Base-by-base conservation (phyloP, 2,329 filamentous ascomycete genomes). In the Stagonosporopsis tanaceti region DNA sequence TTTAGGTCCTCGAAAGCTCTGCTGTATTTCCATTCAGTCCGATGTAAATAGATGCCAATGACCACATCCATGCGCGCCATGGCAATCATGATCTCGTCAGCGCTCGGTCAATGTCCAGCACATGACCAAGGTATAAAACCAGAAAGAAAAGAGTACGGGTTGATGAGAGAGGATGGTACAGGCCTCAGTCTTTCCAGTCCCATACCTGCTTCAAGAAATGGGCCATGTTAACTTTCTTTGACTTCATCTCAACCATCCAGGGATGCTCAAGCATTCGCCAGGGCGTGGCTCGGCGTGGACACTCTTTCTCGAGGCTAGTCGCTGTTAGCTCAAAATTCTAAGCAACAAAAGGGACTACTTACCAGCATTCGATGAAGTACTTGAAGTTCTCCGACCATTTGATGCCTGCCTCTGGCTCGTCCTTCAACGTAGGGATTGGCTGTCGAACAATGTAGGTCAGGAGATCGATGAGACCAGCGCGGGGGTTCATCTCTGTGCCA, bases 321-420 rank as follows among this genome's bases (percentile, higher is more conserved):
- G 1, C 28, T 17, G 61, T 77, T 63, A 78, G 73, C 57, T n/a
- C 8, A 15, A 17, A 4, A 12, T 4, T 44, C 3, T 53, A 27
- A n/a, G 17, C 22, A 24, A 14, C 1, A 47, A 5, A 15, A n/a
- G 6, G 11, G n/a, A 14, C 14, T 24, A 88, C 92, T 75, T 86
- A 98, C 94, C 95, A 98, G 86, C 93, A 97, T 80, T 97, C 93
- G 69, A 99, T 97, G 70, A 99, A 99, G 76, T 97, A 97, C 77
- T 99, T 99, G 80, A 99, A 98, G 73, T 91, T 96, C 68, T 96
- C 91, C 67, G 91, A 96, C 95, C 95, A 99, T 73, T 89, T 89
- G 66, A 99, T 96, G 57, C 89, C 89, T 66, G 90, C 91, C 30
- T 92, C 88, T 0, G 92, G 91, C 78, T 99, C 95, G 67, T 99